Conservation (phyloP, 108 stramenopile genomes). For the Fragilaria crotonensis region DNA sequence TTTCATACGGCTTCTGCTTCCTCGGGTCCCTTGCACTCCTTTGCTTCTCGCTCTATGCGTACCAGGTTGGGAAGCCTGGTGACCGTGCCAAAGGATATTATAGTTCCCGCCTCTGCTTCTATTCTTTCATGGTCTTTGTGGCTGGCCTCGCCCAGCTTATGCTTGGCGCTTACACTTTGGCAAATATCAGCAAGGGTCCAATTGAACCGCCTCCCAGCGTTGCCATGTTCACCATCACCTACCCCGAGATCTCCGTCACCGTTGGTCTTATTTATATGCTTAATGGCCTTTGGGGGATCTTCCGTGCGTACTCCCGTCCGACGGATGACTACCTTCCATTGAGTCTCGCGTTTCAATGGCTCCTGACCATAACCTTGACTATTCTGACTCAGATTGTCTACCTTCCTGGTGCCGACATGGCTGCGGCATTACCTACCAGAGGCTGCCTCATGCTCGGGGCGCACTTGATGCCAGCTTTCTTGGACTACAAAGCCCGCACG, state of each 20-base stretch:
- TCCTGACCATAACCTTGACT: constrained; percentile 6
- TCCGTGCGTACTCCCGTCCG: neutral
- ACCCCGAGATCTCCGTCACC: constrained; percentile 11
- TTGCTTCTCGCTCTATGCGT: constrained; percentile 14
- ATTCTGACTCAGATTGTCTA: constrained; percentile 11
- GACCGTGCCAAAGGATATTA: constrained; percentile 9
- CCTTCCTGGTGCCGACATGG: neutral
- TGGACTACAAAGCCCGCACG: constrained; percentile 17
- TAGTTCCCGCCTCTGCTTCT: constrained; percentile 12
- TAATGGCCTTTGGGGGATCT: constrained; percentile 13
- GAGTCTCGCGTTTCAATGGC: constrained; percentile 7
- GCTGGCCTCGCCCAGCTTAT: constrained; percentile 20
- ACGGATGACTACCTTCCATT: neutral
- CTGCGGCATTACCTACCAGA: neutral
- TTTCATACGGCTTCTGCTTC: constrained; percentile 14
- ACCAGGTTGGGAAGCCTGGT: constrained; percentile 2
- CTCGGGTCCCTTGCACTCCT: constrained; percentile 19
- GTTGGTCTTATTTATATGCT: constrained; percentile 17
- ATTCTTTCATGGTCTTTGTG: constrained; percentile 6
- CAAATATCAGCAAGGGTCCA: constrained; percentile 3
- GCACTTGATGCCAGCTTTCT: constrained; percentile 22
- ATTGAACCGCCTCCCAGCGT: neutral
- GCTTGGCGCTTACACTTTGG: constrained; percentile 5
- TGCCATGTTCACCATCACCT: constrained; percentile 17
- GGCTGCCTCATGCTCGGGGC: constrained; percentile 11